phyloP scores from a whole-genome alignment of 345 rosid species.

The Adansonia digitata region DNA sequence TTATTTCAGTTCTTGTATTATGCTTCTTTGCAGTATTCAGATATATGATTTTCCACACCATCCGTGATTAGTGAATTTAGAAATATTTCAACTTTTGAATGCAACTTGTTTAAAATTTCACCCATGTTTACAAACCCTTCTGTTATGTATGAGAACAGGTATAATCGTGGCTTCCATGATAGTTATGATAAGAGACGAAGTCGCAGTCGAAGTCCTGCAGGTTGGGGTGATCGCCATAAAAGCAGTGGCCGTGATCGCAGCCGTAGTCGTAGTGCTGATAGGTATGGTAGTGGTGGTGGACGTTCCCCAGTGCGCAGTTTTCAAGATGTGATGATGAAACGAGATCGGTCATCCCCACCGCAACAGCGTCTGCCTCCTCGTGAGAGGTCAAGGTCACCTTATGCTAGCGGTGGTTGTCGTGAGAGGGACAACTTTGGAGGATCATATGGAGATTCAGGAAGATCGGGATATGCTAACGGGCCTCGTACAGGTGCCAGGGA shows the following conservation, averaged over 20 bases:
- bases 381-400: background rate
- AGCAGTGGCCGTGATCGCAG: conserved; percentile 13
- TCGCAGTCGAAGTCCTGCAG: conserved; percentile 16
- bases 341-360: background rate
- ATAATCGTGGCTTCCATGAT: conserved; percentile 5
- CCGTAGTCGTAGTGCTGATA: conserved; percentile 6
- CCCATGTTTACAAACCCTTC: background rate
- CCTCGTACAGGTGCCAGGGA: background rate
- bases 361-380: background rate
- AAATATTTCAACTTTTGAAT: background rate
- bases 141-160: background rate
- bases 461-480: background rate
- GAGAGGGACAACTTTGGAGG: background rate
- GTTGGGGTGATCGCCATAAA: conserved; percentile 10
- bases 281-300: background rate
- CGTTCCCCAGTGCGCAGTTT: background rate
- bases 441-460: background rate
- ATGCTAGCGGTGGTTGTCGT: no score
- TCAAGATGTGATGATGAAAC: background rate
- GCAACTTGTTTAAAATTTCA: background rate
- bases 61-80: background rate
- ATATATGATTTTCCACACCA: background rate
- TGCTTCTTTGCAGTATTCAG: background rate
- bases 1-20: background rate
- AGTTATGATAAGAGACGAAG: conserved; percentile 6